Evolutionary conservation across 768 basidiomycete species (phyloP).

Genomic region (Russula vinacea): DNA sequence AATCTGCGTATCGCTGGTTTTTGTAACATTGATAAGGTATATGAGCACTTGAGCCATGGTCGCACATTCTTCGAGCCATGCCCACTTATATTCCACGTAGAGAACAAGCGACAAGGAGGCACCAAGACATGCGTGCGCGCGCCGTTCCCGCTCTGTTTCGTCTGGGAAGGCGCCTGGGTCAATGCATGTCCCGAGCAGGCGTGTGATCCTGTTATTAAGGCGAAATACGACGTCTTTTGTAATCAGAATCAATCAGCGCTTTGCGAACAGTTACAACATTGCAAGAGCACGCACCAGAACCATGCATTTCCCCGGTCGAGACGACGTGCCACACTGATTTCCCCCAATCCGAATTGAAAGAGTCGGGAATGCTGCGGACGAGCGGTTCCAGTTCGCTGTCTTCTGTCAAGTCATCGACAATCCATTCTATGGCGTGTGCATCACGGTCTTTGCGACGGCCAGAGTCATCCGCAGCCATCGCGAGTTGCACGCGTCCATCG

Average conservation of each 20-base stretch:
- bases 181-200: not conserved
- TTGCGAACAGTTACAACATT: not conserved
- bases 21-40: not conserved
- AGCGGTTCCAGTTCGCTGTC: slow-evolving; percentile 15
- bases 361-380: slow-evolving; percentile 10
- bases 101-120: not conserved
- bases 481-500: slow-evolving; percentile 20
- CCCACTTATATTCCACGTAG: not conserved
- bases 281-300: not conserved
- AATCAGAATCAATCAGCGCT: too few relatives aligned
- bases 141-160: not conserved
- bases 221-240: too few relatives aligned
- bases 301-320: not conserved
- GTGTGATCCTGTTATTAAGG: not conserved
- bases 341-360: slow-evolving; percentile 10
- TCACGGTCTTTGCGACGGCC: slow-evolving; percentile 4
- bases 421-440: slow-evolving; percentile 13
- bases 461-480: slow-evolving; percentile 7
- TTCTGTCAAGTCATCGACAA: slow-evolving; percentile 15
- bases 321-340: slow-evolving; percentile 10
- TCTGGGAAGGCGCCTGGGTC: not conserved
- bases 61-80: not conserved
- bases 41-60: not conserved
- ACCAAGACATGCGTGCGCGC: not conserved
- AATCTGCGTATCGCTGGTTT: not conserved